These are phyloP conservation scores for Russula sp. DNA, from an alignment of 768 basidiomycete genomes.

Conservation along the genomic window DNA sequence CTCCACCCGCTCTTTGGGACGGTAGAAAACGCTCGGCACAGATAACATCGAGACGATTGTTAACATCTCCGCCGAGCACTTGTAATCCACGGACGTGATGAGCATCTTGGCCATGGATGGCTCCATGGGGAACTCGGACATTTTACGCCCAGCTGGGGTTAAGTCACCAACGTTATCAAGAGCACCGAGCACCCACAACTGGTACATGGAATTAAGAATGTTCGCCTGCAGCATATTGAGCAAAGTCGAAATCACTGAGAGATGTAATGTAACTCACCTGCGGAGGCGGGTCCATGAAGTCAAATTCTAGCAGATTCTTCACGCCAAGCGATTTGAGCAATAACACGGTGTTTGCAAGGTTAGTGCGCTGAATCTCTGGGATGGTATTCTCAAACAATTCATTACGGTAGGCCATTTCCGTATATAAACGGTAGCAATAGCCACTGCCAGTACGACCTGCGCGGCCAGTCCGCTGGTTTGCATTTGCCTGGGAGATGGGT, in stretches of 20 bases:
- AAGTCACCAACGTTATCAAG: constrained; percentile 97
- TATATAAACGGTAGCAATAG: constrained; percentile 94
- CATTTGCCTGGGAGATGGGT: constrained; percentile 98
- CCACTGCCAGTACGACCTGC: constrained; percentile 95
- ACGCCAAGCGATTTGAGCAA: constrained; percentile 94
- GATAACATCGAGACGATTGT: constrained; percentile 99
- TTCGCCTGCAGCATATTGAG: constrained; percentile 53
- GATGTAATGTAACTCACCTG: constrained; percentile 44
- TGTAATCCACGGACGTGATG: constrained; percentile 89
- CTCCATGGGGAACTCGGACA: constrained; percentile 99
- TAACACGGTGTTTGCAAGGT: constrained; percentile 93
- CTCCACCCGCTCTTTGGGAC: constrained; percentile 95
- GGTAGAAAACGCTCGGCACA: constrained; percentile 95
- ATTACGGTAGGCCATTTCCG: constrained; percentile 94
- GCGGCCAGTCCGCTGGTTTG: constrained; percentile 91
- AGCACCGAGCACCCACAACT: constrained; percentile 97
- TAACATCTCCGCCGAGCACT: constrained; percentile 91
- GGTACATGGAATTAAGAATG: constrained; percentile 99
- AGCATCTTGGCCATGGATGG: constrained; percentile 99
- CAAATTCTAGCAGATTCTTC: constrained; percentile 94
- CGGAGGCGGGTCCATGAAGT: constrained; percentile 99
- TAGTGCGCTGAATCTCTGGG: constrained; percentile 97
- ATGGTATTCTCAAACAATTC: constrained; percentile 95
- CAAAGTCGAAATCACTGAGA: neutral
- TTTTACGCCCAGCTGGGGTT: constrained; percentile 86